Evolutionary conservation across 257 asterid species (phyloP).

Genomic region (Capsicum pubescens): DNA sequence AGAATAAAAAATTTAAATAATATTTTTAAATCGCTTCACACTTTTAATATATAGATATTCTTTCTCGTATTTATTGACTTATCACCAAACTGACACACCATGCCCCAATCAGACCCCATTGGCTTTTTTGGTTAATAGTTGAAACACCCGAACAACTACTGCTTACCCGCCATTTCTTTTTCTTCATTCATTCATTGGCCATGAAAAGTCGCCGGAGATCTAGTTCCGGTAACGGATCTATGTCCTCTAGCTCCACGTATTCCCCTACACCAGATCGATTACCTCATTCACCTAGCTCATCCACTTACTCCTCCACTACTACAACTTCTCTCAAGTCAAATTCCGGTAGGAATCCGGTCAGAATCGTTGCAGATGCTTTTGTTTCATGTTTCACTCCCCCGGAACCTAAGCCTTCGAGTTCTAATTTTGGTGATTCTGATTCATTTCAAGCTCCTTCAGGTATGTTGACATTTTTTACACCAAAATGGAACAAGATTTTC

Average conservation of each 20-base stretch:
- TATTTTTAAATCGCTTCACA: no score
- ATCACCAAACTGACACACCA: not conserved
- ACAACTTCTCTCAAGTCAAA: slow-evolving; percentile 51
- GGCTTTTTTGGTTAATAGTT: slow-evolving; percentile 27
- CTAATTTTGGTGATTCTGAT: slow-evolving; percentile 45
- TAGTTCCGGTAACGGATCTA: slow-evolving; percentile 45
- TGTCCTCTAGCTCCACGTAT: not conserved
- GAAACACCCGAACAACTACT: slow-evolving; percentile 31
- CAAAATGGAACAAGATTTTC: not conserved
- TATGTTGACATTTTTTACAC: slow-evolving; percentile 16
- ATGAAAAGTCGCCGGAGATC: slow-evolving; percentile 55
- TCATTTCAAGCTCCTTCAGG: slow-evolving; percentile 47
- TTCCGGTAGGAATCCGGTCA: slow-evolving; percentile 40
- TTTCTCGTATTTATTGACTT: slow-evolving; percentile 2
- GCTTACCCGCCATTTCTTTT: slow-evolving; percentile 57
- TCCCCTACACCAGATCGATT: slow-evolving; percentile 42
- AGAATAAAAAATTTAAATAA: no score
- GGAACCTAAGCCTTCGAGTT: slow-evolving; percentile 41
- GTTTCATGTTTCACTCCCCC: slow-evolving; percentile 74
- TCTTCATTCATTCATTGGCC: not conserved
- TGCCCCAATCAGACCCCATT: slow-evolving; percentile 39
- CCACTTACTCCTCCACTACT: slow-evolving; percentile 45
- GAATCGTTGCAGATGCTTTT: slow-evolving; percentile 59
- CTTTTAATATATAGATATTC: no score
- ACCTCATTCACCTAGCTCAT: slow-evolving; percentile 45